Evolutionary conservation across 768 basidiomycete genomes (phyloP).

Genomic region (Suillus placidus): DNA sequence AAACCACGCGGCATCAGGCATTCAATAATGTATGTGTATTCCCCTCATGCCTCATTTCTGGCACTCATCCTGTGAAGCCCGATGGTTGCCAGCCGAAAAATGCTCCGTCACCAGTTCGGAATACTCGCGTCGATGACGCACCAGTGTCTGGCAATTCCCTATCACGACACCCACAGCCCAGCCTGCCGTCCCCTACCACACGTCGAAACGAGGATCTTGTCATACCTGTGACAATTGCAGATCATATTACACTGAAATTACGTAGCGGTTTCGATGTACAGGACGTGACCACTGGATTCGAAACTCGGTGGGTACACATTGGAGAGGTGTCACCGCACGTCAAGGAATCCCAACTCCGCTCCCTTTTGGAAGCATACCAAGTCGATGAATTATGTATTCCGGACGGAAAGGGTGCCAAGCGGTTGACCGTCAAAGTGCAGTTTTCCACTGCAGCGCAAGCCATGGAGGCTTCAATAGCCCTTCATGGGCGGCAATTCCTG

Average conservation of each 20-base stretch:
- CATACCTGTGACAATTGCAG: constrained; percentile 42
- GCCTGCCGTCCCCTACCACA: neutral
- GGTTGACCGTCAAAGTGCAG: constrained; percentile 43
- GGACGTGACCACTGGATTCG: constrained; percentile 65
- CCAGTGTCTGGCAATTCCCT: neutral
- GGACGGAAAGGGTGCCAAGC: constrained; percentile 22
- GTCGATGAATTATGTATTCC: constrained; percentile 42
- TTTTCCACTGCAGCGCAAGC: constrained; percentile 55
- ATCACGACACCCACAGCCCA: neutral
- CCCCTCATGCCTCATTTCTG: neutral
- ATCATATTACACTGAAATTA: constrained; percentile 58
- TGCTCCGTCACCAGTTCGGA: neutral
- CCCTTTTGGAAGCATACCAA: constrained; percentile 45
- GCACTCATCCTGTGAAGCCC: neutral
- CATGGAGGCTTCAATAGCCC: constrained; percentile 48
- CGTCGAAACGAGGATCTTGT: neutral
- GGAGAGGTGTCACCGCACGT: constrained; percentile 48
- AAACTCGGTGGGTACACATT: constrained; percentile 63
- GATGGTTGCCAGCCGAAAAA: too few species aligned
- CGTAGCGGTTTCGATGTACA: constrained; percentile 62
- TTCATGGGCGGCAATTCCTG: constrained; percentile 50
- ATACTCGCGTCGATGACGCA: neutral
- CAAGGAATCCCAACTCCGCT: constrained; percentile 36
- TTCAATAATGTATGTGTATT: neutral
- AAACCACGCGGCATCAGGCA: neutral